Conservation (phyloP, 2,329 filamentous ascomycete species). For the Zymoseptoria crescenta region DNA sequence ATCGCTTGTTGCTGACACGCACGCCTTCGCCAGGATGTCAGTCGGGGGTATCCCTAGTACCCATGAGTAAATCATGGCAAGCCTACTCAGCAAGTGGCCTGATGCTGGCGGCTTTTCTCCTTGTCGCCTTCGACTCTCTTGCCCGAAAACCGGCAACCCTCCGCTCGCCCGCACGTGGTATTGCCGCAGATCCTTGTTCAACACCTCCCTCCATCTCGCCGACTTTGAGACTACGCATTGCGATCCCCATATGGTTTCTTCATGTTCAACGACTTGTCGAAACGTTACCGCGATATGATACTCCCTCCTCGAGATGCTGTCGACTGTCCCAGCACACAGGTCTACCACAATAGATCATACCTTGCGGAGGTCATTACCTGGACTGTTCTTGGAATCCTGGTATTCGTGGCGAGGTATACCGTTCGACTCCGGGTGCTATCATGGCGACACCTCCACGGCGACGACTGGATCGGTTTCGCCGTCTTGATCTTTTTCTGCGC, state of each 20-base stretch:
- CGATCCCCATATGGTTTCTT: background rate
- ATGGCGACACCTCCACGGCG: constrained; percentile 31
- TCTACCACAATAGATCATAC: constrained; percentile 17
- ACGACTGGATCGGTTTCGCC: constrained; percentile 33
- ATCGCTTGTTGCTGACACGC: too few relatives aligned
- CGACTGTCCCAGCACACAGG: constrained; percentile 12
- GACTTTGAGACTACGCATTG: background rate
- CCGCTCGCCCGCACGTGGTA: too few relatives aligned
- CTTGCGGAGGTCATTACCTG: constrained; percentile 18
- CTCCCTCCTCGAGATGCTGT: background rate
- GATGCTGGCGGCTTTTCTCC: too few relatives aligned
- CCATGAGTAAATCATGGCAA: too few relatives aligned
- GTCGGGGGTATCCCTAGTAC: too few relatives aligned
- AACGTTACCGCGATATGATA: background rate
- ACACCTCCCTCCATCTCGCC: background rate
- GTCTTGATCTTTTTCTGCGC: constrained; percentile 29
- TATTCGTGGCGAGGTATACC: constrained; percentile 30
- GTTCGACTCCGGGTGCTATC: constrained; percentile 35
- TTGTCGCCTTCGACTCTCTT: too few relatives aligned
- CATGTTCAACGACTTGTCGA: background rate
- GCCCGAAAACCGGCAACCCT: too few relatives aligned
- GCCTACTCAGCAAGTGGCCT: too few relatives aligned
- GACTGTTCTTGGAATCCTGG: constrained; percentile 27
- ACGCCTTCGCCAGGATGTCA: too few relatives aligned
- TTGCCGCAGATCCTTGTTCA: background rate